These are phyloP conservation scores for Canavalia gladiata DNA, from an alignment of 306 rosid species.

Conservation along the genomic window DNA sequence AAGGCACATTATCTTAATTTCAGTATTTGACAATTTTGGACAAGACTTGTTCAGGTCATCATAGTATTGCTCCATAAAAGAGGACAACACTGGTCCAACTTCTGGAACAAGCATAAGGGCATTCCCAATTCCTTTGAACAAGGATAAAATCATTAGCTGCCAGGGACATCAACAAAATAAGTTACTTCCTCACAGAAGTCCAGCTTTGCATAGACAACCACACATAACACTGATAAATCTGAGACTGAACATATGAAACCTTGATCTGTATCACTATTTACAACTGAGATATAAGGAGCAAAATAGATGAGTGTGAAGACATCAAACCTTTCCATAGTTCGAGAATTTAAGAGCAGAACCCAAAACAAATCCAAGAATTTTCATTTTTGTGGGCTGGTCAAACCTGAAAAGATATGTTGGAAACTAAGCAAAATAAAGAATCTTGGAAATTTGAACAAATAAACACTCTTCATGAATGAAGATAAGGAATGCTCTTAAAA, in stretches of 20 bases:
- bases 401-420: constrained; percentile 63
- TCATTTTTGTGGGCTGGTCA: constrained; percentile 74
- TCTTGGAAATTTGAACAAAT: not conserved
- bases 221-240: constrained; percentile 17
- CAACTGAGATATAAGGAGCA: constrained; percentile 17
- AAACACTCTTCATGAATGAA: constrained; percentile 1
- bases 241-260: constrained; percentile 8
- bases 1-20: constrained; percentile 78
- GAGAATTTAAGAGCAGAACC: constrained; percentile 71
- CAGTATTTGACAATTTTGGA: constrained; percentile 64
- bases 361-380: constrained; percentile 75
- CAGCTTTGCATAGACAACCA: constrained; percentile 12
- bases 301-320: constrained; percentile 30
- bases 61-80: constrained; percentile 60
- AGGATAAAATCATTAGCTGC: constrained; percentile 84
- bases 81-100: constrained; percentile 62
- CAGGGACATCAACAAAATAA: constrained; percentile 45
- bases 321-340: constrained; percentile 84
- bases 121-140: constrained; percentile 83
- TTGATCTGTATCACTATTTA: constrained; percentile 10
- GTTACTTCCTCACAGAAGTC: not conserved
- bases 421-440: constrained; percentile 4
- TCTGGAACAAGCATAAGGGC: constrained; percentile 62
- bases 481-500: not conserved
- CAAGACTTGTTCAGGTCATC: constrained; percentile 47